A percentile compares a stretch with the other conserved stretches of the same genome.
phyloP scores from a whole-genome alignment of 345 rosid species.

The Lepidium didymum region DNA sequence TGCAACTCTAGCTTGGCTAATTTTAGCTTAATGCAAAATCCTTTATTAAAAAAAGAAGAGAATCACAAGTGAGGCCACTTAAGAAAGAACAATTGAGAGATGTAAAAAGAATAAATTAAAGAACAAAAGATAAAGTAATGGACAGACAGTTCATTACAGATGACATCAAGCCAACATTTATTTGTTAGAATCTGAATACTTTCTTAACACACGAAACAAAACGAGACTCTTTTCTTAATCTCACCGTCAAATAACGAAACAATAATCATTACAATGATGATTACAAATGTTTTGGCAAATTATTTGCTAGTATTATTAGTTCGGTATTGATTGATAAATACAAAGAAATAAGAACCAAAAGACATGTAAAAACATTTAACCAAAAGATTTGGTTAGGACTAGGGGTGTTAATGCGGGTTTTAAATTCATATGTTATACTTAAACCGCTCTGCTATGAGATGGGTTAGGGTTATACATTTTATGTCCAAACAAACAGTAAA shows the following conservation, averaged over 20 bases:
- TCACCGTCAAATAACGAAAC: constrained; percentile 14
- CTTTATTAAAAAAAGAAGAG: too few species aligned
- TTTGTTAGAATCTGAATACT: constrained; percentile 17
- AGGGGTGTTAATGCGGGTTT: too few species aligned
- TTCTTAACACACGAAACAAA: constrained; percentile 1
- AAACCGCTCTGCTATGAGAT: too few species aligned
- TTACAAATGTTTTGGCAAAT: background rate
- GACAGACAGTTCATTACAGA: constrained; percentile 15
- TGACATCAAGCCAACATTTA: background rate
- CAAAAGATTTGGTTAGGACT: too few species aligned
- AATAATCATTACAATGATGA: background rate
- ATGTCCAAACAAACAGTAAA: too few species aligned
- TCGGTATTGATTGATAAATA: too few species aligned
- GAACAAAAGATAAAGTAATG: constrained; percentile 16
- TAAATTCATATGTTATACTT: too few species aligned
- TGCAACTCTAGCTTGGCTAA: too few species aligned
- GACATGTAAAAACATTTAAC: too few species aligned
- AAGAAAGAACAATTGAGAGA: background rate
- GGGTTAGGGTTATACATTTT: too few species aligned
- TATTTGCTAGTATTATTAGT: background rate
- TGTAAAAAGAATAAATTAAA: background rate
- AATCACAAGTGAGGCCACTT: background rate
- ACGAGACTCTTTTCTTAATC: constrained; percentile 8
- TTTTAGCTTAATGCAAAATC: too few species aligned
- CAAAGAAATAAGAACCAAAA: too few species aligned